Base-by-base conservation (phyloP, 257 asterid genomes). In the Penstemon eatonii region DNA sequence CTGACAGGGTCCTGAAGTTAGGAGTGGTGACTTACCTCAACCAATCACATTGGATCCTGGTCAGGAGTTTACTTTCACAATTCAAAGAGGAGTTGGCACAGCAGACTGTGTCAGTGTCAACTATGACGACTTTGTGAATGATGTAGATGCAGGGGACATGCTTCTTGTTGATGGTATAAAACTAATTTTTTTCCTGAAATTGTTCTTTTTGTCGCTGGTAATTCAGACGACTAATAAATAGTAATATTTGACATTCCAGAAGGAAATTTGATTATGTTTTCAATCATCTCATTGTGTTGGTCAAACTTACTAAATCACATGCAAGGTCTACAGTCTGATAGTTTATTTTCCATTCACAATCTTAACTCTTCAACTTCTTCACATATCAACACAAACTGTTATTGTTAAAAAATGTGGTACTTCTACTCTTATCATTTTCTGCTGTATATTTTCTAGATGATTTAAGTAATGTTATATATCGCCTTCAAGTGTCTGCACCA, bases 21-120 rank as follows among this genome's bases (percentile, higher is more conserved):
- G 99, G 74, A 91, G 98, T 70, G 99, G 99, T 11, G 99, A 94
- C 76, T 91, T 94, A 78, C 98, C 99, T 55, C 98, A 94, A 72
- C 99, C 99, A 40, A 83, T 89, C 77, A 84, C 33, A 18, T 77
- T 94, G 79, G 63, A 57, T 61, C 56, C 89, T 64, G 99, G 98
- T 67, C 96, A 94, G 77, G 99, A 91, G 71, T 94, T 91, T 75
- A 91, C 98, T 64, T 91, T 94, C 83, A 94, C 99, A 65, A 94
- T 94, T 80, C 84, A 50, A 72, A 89, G 99, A 79, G 98, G 98
- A 76, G 96, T 94, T 73, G 96, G 99, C 75, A 85, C 96, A 46
- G 78, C 87, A 66, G 96, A 89, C 52, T 81, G 87, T 46, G 99
- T 94, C 79, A 94, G 99, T 65, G 99, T 94, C 68, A 94, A 94